Base-by-base conservation (phyloP, 1,284 basidiomycete genomes). In the Trichosporon coremiiforme region DNA sequence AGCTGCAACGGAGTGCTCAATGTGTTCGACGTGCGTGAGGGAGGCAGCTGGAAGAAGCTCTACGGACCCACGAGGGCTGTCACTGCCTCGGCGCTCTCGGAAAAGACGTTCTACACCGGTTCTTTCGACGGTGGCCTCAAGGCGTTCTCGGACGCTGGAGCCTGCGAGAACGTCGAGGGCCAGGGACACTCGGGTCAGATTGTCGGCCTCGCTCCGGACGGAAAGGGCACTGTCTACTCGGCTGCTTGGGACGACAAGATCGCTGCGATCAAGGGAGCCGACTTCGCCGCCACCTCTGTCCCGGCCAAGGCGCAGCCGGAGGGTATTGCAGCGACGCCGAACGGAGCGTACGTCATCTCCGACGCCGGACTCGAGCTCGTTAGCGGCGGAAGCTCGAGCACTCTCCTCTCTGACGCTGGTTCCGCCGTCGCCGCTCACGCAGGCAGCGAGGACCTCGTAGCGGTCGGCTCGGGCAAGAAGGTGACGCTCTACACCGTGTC, bases 1-100 rank as follows among this genome's bases (percentile, higher is more conserved):
- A 94, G 93, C 1, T 85, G 97, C 76, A 89, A 89, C 0, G 95
- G 96, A 17, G 88, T 89, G 68, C 86, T 99, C 67, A 94, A 92
- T 78, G 80, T 97, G 20, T 90, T 96, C 79, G 95, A 98, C 81
- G 88, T 88, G 20, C 87, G 93, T 50, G 86, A 86, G 12, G 85
- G 88, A 65, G 88, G 88, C 71, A 88, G 89, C 2, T 82, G 81
- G 81, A 87, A 88, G 20, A 83, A 90, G 4, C 84, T 95, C 67
- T 86, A 88, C 73, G 92, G 89, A 4, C 89, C 93, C 7, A 91
- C 92, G 83, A 93, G 90, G 80, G 84, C 91, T 1, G 87, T 96
- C 76, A 95, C 91, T 0, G 86, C 91, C 0, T 86, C 89, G 9
- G 82, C 88, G 0, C 78, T 89, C 1, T 79, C 84, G 4, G 67